These are phyloP conservation scores for Monosporascus sp. DNA, from an alignment of 2,329 filamentous ascomycete genomes.

Conservation along the genomic window DNA sequence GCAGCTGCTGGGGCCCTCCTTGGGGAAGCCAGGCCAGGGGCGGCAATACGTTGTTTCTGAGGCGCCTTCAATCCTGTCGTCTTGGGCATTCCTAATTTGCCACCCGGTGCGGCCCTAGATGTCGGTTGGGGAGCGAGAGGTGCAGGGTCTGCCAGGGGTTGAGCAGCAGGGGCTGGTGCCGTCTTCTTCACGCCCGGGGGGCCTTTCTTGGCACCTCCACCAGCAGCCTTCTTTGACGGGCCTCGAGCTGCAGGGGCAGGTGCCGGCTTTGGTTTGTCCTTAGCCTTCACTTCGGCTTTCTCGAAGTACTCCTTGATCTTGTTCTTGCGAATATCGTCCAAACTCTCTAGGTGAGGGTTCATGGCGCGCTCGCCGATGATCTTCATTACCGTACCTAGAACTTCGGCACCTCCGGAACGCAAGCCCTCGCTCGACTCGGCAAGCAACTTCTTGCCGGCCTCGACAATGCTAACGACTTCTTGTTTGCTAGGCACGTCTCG, in stretches of 20 bases:
- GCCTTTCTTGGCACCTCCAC: constrained; percentile 41
- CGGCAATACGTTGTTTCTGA: constrained; percentile 46
- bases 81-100: constrained; percentile 52
- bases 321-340: constrained; percentile 91
- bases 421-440: constrained; percentile 83
- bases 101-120: constrained; percentile 39
- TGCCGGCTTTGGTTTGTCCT: constrained; percentile 84
- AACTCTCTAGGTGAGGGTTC: constrained; percentile 82
- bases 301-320: constrained; percentile 92
- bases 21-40: constrained; percentile 46
- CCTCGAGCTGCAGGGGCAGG: constrained; percentile 53
- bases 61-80: constrained; percentile 55
- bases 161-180: constrained; percentile 32
- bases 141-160: constrained; percentile 41
- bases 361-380: constrained; percentile 96
- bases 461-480: constrained; percentile 81
- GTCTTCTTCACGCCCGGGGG: constrained; percentile 49
- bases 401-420: constrained; percentile 84
- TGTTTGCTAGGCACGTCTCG: constrained; percentile 76
- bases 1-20: constrained; percentile 40
- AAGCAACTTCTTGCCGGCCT: constrained; percentile 81
- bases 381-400: constrained; percentile 94
- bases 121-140: constrained; percentile 55
- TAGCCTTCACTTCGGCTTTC: constrained; percentile 76
- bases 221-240: constrained; percentile 30